Evolutionary conservation across 345 rosid genomes (phyloP), one percentile per base, ranked within the genome.

Genomic region (Gossypium australe): DNA sequence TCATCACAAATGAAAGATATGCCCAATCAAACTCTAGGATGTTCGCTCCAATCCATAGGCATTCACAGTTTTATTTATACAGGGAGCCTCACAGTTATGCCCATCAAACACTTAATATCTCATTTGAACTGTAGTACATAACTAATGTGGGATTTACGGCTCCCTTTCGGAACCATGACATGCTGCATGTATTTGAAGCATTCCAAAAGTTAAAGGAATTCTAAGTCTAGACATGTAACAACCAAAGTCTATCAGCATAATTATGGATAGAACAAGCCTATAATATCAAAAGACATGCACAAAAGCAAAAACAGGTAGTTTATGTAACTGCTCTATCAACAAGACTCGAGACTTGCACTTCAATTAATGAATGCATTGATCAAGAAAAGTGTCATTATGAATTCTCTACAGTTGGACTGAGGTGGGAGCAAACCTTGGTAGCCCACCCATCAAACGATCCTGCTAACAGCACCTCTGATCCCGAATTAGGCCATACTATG

Each of bases 381-480:
- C 6, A 66, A 12, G 29, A 47, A 67, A 11, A 47, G 34, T 20
- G 65, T 45, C 22, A 51, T 22, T 18, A 7, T n/a, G 38, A 66
- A 56, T 62, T 69, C 61, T 17, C 20, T n/a, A 1, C 44, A 44
- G 51, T 29, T 55, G 17, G 43, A 57, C 66, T 48, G n/a, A 66
- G 59, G 70, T 17, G 75, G 51, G 67, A 75, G 75, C 92, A 70
- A 74, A 93, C 99, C 97, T 93, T 84, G 43, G 94, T 80, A 20
- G 89, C 77, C 99, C 99, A 95, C 52, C 99, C 97, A 58, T 95
- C 99, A 82, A 87, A 95, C 11, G 99, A 93, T 72, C 99, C 98
- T 47, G 89, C 83, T 55, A 95, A 74, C 65, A 93, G 84, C 78
- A 95, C 97, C 83, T 88, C 98, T 45, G 90, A 80, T 70, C 97